Evolutionary conservation across 2,329 filamentous ascomycete species (phyloP), one percentile per base, ranked within the genome.

Genomic region (Fusarium anguioides): DNA sequence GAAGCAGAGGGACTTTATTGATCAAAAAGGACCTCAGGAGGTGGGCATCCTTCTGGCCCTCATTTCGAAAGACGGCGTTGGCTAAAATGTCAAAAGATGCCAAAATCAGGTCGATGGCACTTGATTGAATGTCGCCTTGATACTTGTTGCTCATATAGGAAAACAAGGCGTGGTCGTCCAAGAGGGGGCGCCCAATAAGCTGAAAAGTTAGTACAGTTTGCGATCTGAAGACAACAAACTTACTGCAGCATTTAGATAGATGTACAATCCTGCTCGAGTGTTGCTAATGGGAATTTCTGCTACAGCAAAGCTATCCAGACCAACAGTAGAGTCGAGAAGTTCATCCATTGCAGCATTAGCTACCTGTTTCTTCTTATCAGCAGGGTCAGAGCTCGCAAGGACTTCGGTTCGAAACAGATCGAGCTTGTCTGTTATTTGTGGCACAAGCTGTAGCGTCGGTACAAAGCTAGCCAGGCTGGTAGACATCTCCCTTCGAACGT

Each of bases 51-150:
- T 83, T 83, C 39, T 80, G 80, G 1, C 82, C 82, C 64, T 88
- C 85, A 40, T 83, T 85, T 8, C 84, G 87, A 69, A 96, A 92
- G 65, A 95, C 91, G 7, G 91, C 91, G 73, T 97, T 97, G 33
- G 94, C 92, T 17, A 99, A 83, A 7, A 96, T 86, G 72, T 98
- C 94, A 73, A 99, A 98, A 0, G 94, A 90, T 3, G 94, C 93
- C 11, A 95, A 86, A 39, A 98, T 91, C 3, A 98, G 83, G 72
- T 97, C 94, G 52, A 93, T 88, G 1, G 92, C 88, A 41, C 93
- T 89, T 14, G 87, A 85, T 76, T 95, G 91, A 39, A 91, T 85
- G 72, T 97, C 91, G 36, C 91, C 91, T 86, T 94, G 29, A 74
- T 97, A 97, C 75, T 94, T 87, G 69, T 94, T 93, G 71, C 93